These are phyloP conservation scores for Ruellia speciosa DNA, from an alignment of 305 asterid genomes.

Conservation along the genomic window DNA sequence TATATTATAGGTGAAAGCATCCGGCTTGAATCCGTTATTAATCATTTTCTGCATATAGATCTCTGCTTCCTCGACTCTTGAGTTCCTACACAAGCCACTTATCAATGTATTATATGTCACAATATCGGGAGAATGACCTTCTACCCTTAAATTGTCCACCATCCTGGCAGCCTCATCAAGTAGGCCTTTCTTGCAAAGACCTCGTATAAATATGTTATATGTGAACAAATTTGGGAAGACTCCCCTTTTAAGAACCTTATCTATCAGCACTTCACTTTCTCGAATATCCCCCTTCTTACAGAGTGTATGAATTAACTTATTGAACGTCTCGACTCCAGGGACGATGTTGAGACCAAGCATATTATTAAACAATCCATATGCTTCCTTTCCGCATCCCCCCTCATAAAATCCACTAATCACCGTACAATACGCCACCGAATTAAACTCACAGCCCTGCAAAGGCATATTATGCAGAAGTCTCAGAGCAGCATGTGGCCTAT, in stretches of 20 bases:
- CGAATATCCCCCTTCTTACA: slow-evolving; percentile 65
- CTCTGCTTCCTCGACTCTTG: slow-evolving; percentile 69
- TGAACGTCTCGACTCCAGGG: slow-evolving; percentile 62
- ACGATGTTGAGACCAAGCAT: slow-evolving; percentile 58
- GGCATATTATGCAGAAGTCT: slow-evolving; percentile 87
- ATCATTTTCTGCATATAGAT: slow-evolving; percentile 65
- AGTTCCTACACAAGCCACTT: slow-evolving; percentile 69
- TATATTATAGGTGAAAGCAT: slow-evolving; percentile 75
- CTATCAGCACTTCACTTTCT: slow-evolving; percentile 65
- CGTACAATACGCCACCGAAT: slow-evolving; percentile 75
- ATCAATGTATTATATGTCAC: slow-evolving; percentile 80
- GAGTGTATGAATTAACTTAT: slow-evolving; percentile 63
- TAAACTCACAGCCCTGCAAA: slow-evolving; percentile 57
- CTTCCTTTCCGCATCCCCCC: slow-evolving; percentile 42
- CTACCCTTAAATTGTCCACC: slow-evolving; percentile 38
- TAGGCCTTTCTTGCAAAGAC: slow-evolving; percentile 62
- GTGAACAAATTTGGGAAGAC: slow-evolving; percentile 69
- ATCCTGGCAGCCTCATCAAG: slow-evolving; percentile 58
- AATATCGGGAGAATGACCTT: slow-evolving; percentile 59
- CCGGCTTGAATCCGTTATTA: slow-evolving; percentile 60
- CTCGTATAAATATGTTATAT: slow-evolving; percentile 67
- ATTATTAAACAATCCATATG: slow-evolving; percentile 54
- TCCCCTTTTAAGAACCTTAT: slow-evolving; percentile 74
- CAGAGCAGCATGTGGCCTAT: slow-evolving; percentile 67
- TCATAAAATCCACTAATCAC: slow-evolving; percentile 77